Evolutionary conservation across 306 rosid species (phyloP), one percentile per base, ranked within the genome.

Genomic region (cucumber (Cucumis sativus)): DNA sequence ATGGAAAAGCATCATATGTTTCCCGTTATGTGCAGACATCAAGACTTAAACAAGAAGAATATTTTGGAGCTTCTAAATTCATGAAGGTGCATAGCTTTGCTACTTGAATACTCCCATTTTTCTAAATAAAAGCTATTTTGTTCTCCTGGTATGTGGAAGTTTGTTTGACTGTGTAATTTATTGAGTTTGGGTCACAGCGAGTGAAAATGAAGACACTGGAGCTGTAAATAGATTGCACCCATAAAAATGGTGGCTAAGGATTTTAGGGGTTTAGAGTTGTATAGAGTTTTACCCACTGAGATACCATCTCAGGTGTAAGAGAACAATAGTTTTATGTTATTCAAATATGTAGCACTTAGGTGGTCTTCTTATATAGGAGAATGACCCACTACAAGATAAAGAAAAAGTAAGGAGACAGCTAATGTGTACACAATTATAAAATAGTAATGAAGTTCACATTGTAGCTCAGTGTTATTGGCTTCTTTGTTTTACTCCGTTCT

Each of bases 1-100:
- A 95, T 84, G 98, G 98, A 72, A 95, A 89, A 85, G 97, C 97
- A 41, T 51, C 90, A 43, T 90, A 92, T 82, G 97, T 90, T 69
- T 92, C 98, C 59, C 98, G 96, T 40, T 95, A 80, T 69, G 91
- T 95, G 51, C 84, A 62, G 83, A 92, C 98, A 49, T 92, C 98
- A 14, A 93, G 95, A 66, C 83, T 95, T 78, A 95, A 86, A 88
- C 98, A 95, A 85, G 97, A 95, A 88, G 97, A 88, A 78, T 83
- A 80, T 83, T 95, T 95, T 81, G 91, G 92, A 80, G 89, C 86
- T 61, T n/a, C 98, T 77, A 90, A 92, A 83, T 95, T 95, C 82
- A 87, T 90, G 93, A 95, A 89, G 97, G 98, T 95, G 64, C 21
- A 13, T 33, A 35, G 37, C 12, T 25, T 21, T 47, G 40, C 75